Percentiles rank a stretch among this genome's conserved stretches.
These are phyloP conservation scores for Ocimum tenuiflorum DNA, from an alignment of 257 asterid species.

Conservation along the genomic window DNA sequence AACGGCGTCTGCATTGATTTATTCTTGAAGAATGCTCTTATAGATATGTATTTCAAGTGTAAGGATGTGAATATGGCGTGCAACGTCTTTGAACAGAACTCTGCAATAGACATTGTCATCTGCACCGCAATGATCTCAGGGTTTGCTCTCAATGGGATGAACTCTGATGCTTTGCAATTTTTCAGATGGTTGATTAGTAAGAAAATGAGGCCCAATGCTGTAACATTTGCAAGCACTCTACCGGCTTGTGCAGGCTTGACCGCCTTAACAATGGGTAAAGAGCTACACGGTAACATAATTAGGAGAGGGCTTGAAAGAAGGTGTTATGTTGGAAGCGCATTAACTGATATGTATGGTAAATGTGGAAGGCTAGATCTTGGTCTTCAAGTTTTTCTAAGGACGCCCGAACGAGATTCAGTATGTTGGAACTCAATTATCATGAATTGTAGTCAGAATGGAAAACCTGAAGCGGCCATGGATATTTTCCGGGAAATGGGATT, in stretches of 20 bases:
- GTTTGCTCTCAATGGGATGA: conserved; percentile 65
- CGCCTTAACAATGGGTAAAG: conserved; percentile 50
- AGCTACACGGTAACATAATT: conserved; percentile 57
- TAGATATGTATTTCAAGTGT: conserved; percentile 79
- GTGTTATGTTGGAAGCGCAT: conserved; percentile 65
- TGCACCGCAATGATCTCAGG: conserved; percentile 86
- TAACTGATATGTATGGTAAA: conserved; percentile 84
- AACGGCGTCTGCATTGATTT: conserved; percentile 48
- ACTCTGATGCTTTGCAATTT: conserved; percentile 47
- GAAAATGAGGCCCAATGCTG: conserved; percentile 74
- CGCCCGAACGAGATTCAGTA: conserved; percentile 54
- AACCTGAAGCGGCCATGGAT: conserved; percentile 62
- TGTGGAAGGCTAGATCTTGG: conserved; percentile 70
- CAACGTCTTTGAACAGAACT: conserved; percentile 40
- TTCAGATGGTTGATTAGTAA: conserved; percentile 41
- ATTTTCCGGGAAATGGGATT: conserved; percentile 57
- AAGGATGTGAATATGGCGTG: conserved; percentile 53
- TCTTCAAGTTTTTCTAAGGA: conserved; percentile 40
- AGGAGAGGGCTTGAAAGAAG: conserved; percentile 48
- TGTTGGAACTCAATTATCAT: conserved; percentile 85
- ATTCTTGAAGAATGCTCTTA: conserved; percentile 74
- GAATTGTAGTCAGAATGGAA: conserved; percentile 59
- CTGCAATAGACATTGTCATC: conserved; percentile 56
- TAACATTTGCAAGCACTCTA: conserved; percentile 67
- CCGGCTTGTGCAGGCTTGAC: conserved; percentile 87